Percentiles rank a stretch among this genome's conserved stretches.
These are phyloP conservation scores for Pseudogymnoascus sp. DNA, from an alignment of 2,329 filamentous ascomycete species.

Conservation along the genomic window DNA sequence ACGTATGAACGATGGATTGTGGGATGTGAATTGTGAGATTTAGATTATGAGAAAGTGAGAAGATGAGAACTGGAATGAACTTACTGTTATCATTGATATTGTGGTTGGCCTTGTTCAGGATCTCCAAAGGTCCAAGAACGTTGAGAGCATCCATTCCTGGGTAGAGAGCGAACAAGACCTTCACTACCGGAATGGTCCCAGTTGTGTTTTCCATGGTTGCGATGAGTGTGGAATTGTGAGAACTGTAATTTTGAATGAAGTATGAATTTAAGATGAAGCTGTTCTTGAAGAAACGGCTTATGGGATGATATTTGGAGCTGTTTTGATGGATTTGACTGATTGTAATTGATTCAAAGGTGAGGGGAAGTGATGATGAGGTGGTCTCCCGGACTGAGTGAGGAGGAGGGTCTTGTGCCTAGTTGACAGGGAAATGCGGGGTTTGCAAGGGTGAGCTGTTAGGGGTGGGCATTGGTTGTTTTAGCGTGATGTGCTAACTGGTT, in stretches of 20 bases:
- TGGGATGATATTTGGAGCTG: neutral
- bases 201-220: slow-evolving; percentile 27
- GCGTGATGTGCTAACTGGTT: slow-evolving; percentile 3
- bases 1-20: neutral
- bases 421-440: slow-evolving; percentile 6
- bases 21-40: neutral
- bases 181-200: slow-evolving; percentile 33
- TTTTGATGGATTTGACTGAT: slow-evolving; percentile 4
- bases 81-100: slow-evolving; percentile 42
- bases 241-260: neutral
- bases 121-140: slow-evolving; percentile 49
- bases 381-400: neutral
- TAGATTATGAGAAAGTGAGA: neutral
- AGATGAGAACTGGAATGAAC: slow-evolving; percentile 22
- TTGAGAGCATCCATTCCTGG: slow-evolving; percentile 48
- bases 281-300: neutral
- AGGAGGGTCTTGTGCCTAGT: slow-evolving; percentile 8
- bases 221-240: slow-evolving; percentile 20
- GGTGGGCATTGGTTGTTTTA: neutral
- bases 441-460: slow-evolving; percentile 7
- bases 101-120: slow-evolving; percentile 45
- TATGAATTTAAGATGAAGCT: slow-evolving; percentile 7
- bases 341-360: neutral
- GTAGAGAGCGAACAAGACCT: slow-evolving; percentile 52
- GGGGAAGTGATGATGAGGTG: slow-evolving; percentile 6